Conservation (phyloP, 2,329 filamentous ascomycete genomes). For the Arthrinium phaeospermum region DNA sequence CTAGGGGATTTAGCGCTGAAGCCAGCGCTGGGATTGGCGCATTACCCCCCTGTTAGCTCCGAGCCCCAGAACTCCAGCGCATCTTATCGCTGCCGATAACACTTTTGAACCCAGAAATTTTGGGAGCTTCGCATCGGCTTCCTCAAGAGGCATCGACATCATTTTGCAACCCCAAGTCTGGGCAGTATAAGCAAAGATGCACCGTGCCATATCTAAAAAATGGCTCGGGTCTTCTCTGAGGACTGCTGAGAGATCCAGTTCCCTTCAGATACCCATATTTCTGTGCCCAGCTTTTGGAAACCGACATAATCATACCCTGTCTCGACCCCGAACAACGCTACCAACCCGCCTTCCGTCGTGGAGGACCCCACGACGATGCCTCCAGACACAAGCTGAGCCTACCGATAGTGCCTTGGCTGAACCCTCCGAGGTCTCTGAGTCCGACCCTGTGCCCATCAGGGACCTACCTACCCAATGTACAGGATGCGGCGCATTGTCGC, state of each 20-base stretch:
- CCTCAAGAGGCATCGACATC: not conserved
- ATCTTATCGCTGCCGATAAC: constrained; percentile 10
- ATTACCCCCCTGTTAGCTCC: not conserved
- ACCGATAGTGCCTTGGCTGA: not conserved
- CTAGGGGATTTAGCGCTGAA: not conserved
- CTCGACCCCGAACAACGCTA: not conserved
- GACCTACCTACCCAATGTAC: constrained; percentile 62
- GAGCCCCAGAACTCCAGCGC: not conserved
- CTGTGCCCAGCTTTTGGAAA: constrained; percentile 52
- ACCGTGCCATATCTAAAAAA: constrained; percentile 48
- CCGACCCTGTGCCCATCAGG: constrained; percentile 24
- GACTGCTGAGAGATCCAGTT: constrained; percentile 44
- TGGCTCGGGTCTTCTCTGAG: constrained; percentile 51
- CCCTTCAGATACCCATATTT: constrained; percentile 51
- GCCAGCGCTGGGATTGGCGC: not conserved
- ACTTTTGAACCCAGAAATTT: constrained; percentile 3
- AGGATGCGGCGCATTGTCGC: constrained; percentile 70
- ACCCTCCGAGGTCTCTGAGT: constrained; percentile 18
- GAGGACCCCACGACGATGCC: constrained; percentile 32
- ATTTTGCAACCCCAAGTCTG: not conserved
- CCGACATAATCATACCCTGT: constrained; percentile 21
- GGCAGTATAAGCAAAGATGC: constrained; percentile 42
- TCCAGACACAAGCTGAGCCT: constrained; percentile 34
- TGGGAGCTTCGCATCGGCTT: not conserved
- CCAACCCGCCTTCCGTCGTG: constrained; percentile 27